Base-by-base conservation (phyloP, 2,329 filamentous ascomycete species). In the Aspergillus bombycis region DNA sequence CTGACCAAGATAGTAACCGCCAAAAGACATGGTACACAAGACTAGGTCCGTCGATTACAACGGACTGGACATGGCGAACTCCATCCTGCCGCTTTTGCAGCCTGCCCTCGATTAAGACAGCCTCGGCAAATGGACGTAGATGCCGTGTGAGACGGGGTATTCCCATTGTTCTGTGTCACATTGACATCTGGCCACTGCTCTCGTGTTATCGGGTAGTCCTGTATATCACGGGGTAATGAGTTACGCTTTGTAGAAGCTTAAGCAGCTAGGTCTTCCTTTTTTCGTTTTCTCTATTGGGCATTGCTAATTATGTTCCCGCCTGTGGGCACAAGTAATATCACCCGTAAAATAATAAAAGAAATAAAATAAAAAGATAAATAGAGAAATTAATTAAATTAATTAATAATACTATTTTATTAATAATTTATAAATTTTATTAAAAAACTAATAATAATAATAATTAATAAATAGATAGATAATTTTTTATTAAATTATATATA, bases 11-110 rank as follows among this genome's bases (percentile, higher is more conserved):
- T 50, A 86, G 79, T 61, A 88, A 84, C 21, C 87, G 77, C 57
- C 87, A 81, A 64, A 91, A 88, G 46, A 94, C 81, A 74, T 92
- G 86, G 74, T 94, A 91, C 1, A 92, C 91, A 30, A 96, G 79
- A 2, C 88, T 89, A 5, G 93, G 93, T 0, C 93, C 93, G 74
- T 97, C 93, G 61, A 96, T 87, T 52, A 88, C 81, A 19, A 85
- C 77, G 52, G 75, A 73, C 7, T 68, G 62, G 32, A 75, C 65
- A 26, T 50, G 58, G 11, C 60, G 63, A 9, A 57, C 34, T 32
- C 53, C 58, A 38, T 68, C 61, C 36, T 68, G 46, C 16, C 32
- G n/a, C 10, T 26, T 45, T 23, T 54, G 14, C 38, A 48, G 23
- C n/a, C 30, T 30, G n/a, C 46, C 61, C 38, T 62, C 66, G 38